These are phyloP conservation scores for Diplocarpon rosae DNA, from an alignment of 2,329 filamentous ascomycete genomes.

Conservation along the genomic window DNA sequence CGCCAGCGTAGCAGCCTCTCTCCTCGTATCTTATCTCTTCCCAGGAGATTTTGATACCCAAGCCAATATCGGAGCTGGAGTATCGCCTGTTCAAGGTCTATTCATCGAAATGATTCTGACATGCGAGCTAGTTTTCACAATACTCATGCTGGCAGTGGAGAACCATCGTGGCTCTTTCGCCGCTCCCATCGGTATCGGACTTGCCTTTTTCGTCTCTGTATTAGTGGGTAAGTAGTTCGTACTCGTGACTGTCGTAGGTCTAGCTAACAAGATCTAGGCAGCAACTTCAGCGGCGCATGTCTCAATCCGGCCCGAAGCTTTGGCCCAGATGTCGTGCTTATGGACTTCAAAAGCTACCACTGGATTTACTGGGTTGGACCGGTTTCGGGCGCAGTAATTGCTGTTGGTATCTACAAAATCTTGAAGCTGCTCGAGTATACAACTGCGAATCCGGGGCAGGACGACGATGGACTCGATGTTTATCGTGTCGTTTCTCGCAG, in stretches of 20 bases:
- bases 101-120: slow-evolving; percentile 38
- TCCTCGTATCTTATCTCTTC: slow-evolving; percentile 31
- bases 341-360: slow-evolving; percentile 32
- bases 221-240: no score
- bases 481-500: slow-evolving; percentile 2
- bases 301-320: slow-evolving; percentile 37
- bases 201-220: slow-evolving; percentile 51
- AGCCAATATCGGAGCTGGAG: no score
- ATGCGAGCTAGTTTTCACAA: slow-evolving; percentile 34
- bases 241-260: no score
- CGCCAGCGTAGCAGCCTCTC: slow-evolving; percentile 28
- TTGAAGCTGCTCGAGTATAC: slow-evolving; percentile 41
- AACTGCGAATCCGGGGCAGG: slow-evolving; percentile 40
- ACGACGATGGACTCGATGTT: slow-evolving; percentile 19
- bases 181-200: slow-evolving; percentile 60
- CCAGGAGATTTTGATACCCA: slow-evolving; percentile 29
- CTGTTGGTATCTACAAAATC: slow-evolving; percentile 35
- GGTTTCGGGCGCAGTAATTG: slow-evolving; percentile 35
- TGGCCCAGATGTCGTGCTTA: slow-evolving; percentile 34
- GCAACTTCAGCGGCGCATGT: slow-evolving; percentile 36
- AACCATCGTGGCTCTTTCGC: slow-evolving; percentile 64
- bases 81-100: slow-evolving; percentile 30
- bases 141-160: slow-evolving; percentile 48
- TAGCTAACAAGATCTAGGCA: slow-evolving; percentile 22
- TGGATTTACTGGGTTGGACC: slow-evolving; percentile 43